phyloP scores from a whole-genome alignment of 805 yeast genomes.

The Saccharomyces jurei region DNA sequence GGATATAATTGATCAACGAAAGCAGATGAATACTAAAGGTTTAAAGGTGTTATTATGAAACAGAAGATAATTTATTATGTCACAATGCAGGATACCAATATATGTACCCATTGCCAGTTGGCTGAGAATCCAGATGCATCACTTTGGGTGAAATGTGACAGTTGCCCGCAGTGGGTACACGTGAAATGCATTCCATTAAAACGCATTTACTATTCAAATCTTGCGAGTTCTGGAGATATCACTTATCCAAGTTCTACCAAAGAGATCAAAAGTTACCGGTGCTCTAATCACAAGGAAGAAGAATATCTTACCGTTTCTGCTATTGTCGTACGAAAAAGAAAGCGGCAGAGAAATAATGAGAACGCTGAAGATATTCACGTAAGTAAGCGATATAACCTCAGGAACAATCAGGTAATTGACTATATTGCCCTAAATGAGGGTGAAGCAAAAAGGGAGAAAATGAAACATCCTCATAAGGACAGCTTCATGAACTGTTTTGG shows the following conservation, averaged over 20 bases:
- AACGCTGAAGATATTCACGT: no score
- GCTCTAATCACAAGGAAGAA: slow-evolving; percentile 8
- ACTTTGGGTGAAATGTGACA: slow-evolving; percentile 19
- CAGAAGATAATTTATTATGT: background rate
- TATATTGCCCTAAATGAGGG: slow-evolving; percentile 77
- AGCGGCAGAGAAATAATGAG: background rate
- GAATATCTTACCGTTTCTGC: slow-evolving; percentile 1
- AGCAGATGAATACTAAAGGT: background rate
- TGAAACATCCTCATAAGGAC: slow-evolving; percentile 51
- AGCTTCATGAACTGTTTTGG: slow-evolving; percentile 19
- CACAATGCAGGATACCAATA: slow-evolving; percentile 3
- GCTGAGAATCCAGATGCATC: slow-evolving; percentile 6
- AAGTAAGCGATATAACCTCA: slow-evolving; percentile 43
- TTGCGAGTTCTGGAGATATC: slow-evolving; percentile 1
- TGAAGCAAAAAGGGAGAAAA: slow-evolving; percentile 41
- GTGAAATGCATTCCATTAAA: slow-evolving; percentile 14
- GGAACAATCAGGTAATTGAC: slow-evolving; percentile 54
- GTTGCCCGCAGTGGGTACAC: slow-evolving; percentile 19
- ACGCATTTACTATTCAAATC: slow-evolving; percentile 1
- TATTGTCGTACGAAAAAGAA: background rate
- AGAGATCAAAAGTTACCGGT: slow-evolving; percentile 9
- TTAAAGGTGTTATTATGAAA: background rate
- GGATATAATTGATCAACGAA: background rate
- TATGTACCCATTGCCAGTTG: slow-evolving; percentile 8
- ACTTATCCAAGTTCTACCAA: slow-evolving; percentile 3